Evolutionary conservation across 192 early-diverging fungal species (phyloP).

Genomic region (Nowakowskiella sp.): DNA sequence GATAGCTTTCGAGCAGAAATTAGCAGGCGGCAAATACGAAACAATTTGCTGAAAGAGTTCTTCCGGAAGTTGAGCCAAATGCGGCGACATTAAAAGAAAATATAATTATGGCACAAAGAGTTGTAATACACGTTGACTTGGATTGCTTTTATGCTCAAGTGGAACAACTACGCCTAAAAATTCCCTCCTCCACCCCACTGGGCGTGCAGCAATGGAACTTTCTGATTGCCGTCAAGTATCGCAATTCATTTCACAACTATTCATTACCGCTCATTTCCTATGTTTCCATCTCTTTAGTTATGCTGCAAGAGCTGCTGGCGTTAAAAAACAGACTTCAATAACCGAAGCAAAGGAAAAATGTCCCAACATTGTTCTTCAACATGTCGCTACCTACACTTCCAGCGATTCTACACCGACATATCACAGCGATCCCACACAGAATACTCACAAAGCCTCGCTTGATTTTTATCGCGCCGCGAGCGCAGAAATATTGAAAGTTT

Average conservation of each 20-base stretch:
- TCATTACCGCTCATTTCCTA: slow-evolving; percentile 1
- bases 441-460: slow-evolving; percentile 84
- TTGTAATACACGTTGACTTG: slow-evolving; percentile 13
- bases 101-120: no score
- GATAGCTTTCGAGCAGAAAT: no score
- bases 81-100: no score
- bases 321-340: slow-evolving; percentile 53
- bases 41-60: no score
- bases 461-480: slow-evolving; percentile 64
- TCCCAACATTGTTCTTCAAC: slow-evolving; percentile 13
- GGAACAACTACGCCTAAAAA: slow-evolving; percentile 51
- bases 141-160: slow-evolving; percentile 23
- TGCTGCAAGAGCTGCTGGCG: slow-evolving; percentile 68
- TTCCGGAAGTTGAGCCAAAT: no score
- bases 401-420: slow-evolving; percentile 61
- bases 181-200: slow-evolving; percentile 59
- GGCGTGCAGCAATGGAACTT: slow-evolving; percentile 89
- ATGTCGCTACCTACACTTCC: slow-evolving; percentile 71
- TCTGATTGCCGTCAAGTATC: slow-evolving; percentile 55
- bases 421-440: slow-evolving; percentile 49
- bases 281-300: slow-evolving; percentile 83
- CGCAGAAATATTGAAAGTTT: no score
- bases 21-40: no score
- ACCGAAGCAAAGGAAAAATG: slow-evolving; percentile 44
- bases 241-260: neutral